Evolutionary conservation across 1,284 basidiomycete genomes (phyloP).

Genomic region (Tilletia caries): DNA sequence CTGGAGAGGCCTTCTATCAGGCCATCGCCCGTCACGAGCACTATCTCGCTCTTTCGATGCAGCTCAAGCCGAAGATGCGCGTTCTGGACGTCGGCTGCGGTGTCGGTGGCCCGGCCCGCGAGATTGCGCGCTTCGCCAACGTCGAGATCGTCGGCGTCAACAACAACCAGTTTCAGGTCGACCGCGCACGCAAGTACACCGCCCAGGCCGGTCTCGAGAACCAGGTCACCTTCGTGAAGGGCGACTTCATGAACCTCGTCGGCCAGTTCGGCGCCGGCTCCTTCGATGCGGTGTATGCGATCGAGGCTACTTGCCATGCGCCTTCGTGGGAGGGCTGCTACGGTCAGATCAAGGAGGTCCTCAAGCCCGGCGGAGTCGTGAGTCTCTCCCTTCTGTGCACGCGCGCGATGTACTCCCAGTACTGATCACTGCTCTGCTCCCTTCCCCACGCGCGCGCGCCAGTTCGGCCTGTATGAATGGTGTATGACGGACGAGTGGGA

Average conservation of each 20-base stretch:
- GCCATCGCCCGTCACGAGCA: constrained; percentile 92
- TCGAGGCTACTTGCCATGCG: constrained; percentile 96
- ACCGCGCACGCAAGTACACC: constrained; percentile 80
- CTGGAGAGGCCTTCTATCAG: constrained; percentile 81
- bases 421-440: too few species aligned
- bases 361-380: constrained; percentile 93
- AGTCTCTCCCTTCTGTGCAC: constrained; percentile 53
- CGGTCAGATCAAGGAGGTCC: constrained; percentile 83
- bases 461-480: constrained; percentile 99
- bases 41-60: constrained; percentile 72
- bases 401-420: too few species aligned
- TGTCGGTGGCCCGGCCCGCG: constrained; percentile 91
- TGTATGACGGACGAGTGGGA: constrained; percentile 97
- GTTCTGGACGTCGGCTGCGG: constrained; percentile 98
- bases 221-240: constrained; percentile 60
- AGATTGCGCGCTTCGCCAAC: constrained; percentile 89
- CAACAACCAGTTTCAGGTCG: constrained; percentile 95
- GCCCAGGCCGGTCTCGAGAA: constrained; percentile 71
- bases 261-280: constrained; percentile 89
- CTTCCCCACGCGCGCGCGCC: constrained; percentile 17
- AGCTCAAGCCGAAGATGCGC: constrained; percentile 74
- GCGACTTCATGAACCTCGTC: constrained; percentile 89
- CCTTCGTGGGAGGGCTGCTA: constrained; percentile 95
- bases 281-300: constrained; percentile 97
- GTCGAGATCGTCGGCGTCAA: constrained; percentile 83